phyloP scores from a whole-genome alignment of 371 early-diverging fungal genomes.

The Mucor saturninus region DNA sequence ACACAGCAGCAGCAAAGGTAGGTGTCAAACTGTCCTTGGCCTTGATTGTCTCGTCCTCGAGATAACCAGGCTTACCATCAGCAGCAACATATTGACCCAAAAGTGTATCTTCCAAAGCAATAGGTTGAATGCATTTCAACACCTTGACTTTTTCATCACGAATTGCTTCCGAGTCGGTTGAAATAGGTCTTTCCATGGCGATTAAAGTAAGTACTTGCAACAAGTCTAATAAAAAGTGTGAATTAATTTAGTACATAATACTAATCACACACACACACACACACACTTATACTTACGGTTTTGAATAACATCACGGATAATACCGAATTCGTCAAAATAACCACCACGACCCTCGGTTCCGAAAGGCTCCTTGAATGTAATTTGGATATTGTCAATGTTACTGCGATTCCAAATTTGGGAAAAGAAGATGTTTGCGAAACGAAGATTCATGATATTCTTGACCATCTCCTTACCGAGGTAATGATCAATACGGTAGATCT shows the following conservation, averaged over 20 bases:
- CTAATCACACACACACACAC: too few relatives aligned
- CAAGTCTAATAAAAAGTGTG: constrained; percentile 55
- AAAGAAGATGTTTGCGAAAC: constrained; percentile 95
- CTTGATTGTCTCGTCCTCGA: constrained; percentile 92
- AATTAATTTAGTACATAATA: too few relatives aligned
- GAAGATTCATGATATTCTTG: constrained; percentile 92
- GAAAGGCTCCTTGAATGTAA: constrained; percentile 97
- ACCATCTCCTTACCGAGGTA: constrained; percentile 99
- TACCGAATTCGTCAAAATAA: constrained; percentile 99
- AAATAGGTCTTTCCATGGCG: constrained; percentile 91
- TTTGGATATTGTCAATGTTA: constrained; percentile 94
- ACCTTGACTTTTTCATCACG: constrained; percentile 94
- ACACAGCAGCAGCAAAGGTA: constrained; percentile 90
- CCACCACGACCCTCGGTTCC: constrained; percentile 99
- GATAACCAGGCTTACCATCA: constrained; percentile 83
- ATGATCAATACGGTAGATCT: constrained; percentile 98
- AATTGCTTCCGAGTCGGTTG: constrained; percentile 86
- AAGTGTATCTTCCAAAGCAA: constrained; percentile 77
- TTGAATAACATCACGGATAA: constrained; percentile 99
- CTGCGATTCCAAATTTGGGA: constrained; percentile 91
- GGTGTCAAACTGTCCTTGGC: constrained; percentile 80
- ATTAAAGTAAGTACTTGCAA: constrained; percentile 91
- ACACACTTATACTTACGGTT: constrained; percentile 69
- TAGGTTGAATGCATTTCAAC: constrained; percentile 78
- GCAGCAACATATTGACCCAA: constrained; percentile 91